Evolutionary conservation across 179 eudicot genomes (phyloP).

Genomic region (Amaranthus tricolor): DNA sequence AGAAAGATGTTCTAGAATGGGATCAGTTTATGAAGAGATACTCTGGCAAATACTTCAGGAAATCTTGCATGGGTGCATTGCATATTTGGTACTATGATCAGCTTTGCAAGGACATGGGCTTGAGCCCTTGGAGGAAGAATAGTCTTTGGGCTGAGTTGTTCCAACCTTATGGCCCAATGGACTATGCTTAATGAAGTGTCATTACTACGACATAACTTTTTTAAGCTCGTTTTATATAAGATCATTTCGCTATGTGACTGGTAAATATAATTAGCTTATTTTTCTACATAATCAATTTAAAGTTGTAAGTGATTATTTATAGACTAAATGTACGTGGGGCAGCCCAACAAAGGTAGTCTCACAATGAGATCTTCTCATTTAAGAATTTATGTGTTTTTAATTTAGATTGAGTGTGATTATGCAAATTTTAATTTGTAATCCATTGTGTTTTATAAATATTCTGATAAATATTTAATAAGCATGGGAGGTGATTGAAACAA

Average conservation of each 20-base stretch:
- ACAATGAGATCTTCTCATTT: neutral
- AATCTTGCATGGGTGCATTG: constrained; percentile 46
- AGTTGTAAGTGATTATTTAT: neutral
- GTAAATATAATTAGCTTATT: neutral
- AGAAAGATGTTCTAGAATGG: constrained; percentile 47
- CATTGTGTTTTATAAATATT: too few relatives aligned
- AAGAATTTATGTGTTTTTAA: neutral
- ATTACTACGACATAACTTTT: neutral
- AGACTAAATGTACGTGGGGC: too few relatives aligned
- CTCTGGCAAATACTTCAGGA: constrained; percentile 27
- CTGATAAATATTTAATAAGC: too few relatives aligned
- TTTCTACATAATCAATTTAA: neutral
- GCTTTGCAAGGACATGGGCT: constrained; percentile 63
- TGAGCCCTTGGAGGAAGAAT: constrained; percentile 46
- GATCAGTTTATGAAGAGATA: constrained; percentile 41
- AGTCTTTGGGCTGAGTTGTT: constrained; percentile 43
- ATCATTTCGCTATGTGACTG: too few relatives aligned
- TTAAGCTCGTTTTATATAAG: neutral
- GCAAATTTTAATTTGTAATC: neutral
- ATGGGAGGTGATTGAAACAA: too few relatives aligned
- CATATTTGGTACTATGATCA: constrained; percentile 60
- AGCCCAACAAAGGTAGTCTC: too few relatives aligned
- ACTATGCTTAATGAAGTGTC: constrained; percentile 25
- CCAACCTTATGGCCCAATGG: constrained; percentile 56
- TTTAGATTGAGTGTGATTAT: neutral